These are phyloP conservation scores for Solanum tarapatanum DNA, from an alignment of 257 asterid species.

Conservation along the genomic window DNA sequence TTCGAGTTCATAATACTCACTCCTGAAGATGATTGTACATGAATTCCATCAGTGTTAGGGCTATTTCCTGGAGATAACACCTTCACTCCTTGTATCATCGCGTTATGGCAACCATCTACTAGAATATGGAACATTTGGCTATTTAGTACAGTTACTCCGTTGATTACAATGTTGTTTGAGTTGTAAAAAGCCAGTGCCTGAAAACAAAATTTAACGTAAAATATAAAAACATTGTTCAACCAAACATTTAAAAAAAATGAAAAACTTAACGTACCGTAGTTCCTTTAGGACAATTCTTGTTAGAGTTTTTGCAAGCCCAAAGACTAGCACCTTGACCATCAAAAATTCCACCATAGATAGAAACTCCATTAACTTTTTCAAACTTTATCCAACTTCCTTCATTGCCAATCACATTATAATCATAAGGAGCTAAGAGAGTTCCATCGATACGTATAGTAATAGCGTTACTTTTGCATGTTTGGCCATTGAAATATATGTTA, in stretches of 20 bases:
- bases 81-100: conserved; percentile 9
- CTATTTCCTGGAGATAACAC: conserved; percentile 16
- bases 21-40: conserved; percentile 15
- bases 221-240: neutral
- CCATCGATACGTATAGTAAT: neutral
- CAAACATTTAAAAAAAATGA: neutral
- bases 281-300: neutral
- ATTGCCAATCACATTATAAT: neutral
- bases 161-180: conserved; percentile 13
- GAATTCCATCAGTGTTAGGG: conserved; percentile 27
- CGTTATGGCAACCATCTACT: conserved; percentile 10
- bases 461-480: neutral
- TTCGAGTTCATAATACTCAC: conserved; percentile 9
- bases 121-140: conserved; percentile 24
- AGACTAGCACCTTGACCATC: neutral
- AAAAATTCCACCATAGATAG: neutral
- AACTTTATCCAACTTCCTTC: neutral
- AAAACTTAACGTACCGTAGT: neutral
- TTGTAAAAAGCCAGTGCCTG: conserved; percentile 21
- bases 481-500: neutral
- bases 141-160: conserved; percentile 11
- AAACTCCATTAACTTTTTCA: neutral
- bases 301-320: neutral
- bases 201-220: neutral
- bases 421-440: neutral